Conservation (phyloP, 2,329 filamentous ascomycete species). For the Alternaria longipes region DNA sequence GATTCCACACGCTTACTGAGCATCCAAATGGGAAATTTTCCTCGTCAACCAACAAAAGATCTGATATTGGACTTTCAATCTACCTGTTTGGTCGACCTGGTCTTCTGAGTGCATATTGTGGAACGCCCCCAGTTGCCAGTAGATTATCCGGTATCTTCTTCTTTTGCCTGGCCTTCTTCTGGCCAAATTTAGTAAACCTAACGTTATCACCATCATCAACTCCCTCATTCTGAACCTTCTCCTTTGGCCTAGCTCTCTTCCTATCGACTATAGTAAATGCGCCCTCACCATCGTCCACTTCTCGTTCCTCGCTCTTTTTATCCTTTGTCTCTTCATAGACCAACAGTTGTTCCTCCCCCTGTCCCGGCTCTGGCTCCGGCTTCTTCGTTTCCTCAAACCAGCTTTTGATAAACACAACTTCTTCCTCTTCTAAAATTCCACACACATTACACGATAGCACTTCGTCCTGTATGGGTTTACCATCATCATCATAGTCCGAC, state of each 20-base stretch:
- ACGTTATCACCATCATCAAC: background rate
- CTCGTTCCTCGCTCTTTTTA: background rate
- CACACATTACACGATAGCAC: background rate
- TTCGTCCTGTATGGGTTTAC: background rate
- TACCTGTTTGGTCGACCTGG: background rate
- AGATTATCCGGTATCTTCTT: background rate
- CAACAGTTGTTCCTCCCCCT: background rate
- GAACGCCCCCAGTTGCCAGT: background rate
- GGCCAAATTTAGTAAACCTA: background rate
- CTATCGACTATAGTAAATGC: background rate
- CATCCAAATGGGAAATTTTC: background rate
- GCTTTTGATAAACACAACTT: background rate
- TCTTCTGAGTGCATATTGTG: too few relatives aligned
- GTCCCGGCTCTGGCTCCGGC: background rate
- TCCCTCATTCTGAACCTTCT: too few relatives aligned
- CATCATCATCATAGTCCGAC: background rate
- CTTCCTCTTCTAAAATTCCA: background rate
- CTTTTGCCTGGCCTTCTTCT: background rate
- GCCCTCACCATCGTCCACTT: background rate
- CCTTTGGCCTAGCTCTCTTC: background rate
- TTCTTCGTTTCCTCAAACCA: background rate
- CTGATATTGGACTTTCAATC: background rate
- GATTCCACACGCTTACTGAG: background rate
- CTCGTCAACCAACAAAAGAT: background rate
- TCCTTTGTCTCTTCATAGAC: background rate